These are phyloP conservation scores for Mortierella sp. DNA, from an alignment of 371 early-diverging fungal genomes.

Conservation along the genomic window DNA sequence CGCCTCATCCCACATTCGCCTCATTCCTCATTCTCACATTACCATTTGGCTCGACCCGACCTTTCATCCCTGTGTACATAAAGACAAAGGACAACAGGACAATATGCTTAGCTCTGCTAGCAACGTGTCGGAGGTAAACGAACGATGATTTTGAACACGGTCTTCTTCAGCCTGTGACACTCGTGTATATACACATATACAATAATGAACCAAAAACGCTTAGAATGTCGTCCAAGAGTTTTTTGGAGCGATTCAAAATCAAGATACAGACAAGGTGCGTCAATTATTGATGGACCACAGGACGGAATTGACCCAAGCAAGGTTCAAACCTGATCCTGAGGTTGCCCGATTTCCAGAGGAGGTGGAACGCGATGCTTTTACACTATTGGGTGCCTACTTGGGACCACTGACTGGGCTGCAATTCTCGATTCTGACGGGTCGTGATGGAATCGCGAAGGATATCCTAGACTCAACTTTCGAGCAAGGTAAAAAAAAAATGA, in stretches of 20 bases:
- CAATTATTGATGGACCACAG: conserved; percentile 31
- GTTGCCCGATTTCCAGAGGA: conserved; percentile 29
- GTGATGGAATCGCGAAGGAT: conserved; percentile 70
- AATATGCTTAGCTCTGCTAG: background rate
- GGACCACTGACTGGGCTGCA: conserved; percentile 67
- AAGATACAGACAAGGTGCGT: conserved; percentile 41
- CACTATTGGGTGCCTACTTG: conserved; percentile 55
- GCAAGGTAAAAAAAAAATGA: conserved; percentile 54
- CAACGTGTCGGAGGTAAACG: conserved; percentile 26
- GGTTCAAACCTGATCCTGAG: conserved; percentile 18
- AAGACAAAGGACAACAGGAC: conserved; percentile 10
- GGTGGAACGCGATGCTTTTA: conserved; percentile 55
- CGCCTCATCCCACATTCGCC: background rate
- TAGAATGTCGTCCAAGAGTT: conserved; percentile 30
- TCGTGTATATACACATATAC: too few relatives aligned
- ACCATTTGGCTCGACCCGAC: background rate
- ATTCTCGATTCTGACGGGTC: conserved; percentile 64
- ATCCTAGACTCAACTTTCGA: conserved; percentile 71
- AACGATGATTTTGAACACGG: too few relatives aligned
- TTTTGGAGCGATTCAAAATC: conserved; percentile 36
- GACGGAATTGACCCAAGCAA: conserved; percentile 30
- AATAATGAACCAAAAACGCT: too few relatives aligned
- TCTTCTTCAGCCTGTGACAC: background rate
- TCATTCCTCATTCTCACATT: conserved; percentile 4
- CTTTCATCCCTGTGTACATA: background rate